Conservation (phyloP, 352 stramenopile species). For the Phytophthora capsici region DNA sequence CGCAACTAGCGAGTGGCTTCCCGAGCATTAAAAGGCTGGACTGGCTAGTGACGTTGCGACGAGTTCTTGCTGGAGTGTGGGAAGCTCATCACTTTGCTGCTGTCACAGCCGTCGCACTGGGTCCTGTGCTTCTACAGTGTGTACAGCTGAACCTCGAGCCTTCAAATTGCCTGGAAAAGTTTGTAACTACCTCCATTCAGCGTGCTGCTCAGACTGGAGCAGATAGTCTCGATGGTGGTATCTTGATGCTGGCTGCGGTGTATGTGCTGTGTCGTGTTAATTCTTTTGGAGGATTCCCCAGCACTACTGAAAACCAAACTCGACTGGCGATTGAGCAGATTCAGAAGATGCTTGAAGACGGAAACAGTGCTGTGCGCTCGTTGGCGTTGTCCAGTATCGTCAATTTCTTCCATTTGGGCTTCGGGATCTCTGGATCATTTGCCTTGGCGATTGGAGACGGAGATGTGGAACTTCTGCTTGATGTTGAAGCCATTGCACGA, state of each 20-base stretch:
- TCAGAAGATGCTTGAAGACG: constrained; percentile 13
- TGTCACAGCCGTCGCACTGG: constrained; percentile 43
- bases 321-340: constrained; percentile 24
- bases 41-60: constrained; percentile 54
- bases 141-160: constrained; percentile 37
- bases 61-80: constrained; percentile 44
- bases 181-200: constrained; percentile 40
- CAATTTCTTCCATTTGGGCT: constrained; percentile 37
- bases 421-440: constrained; percentile 26
- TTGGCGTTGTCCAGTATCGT: constrained; percentile 31
- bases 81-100: constrained; percentile 8
- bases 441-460: neutral
- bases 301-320: constrained; percentile 28
- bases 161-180: constrained; percentile 35
- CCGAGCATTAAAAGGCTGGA: constrained; percentile 34
- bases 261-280: constrained; percentile 37
- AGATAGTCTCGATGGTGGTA: constrained; percentile 19
- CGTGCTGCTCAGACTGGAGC: constrained; percentile 17
- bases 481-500: constrained; percentile 19
- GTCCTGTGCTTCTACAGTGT: constrained; percentile 49
- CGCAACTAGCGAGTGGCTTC: constrained; percentile 38
- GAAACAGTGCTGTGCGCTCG: constrained; percentile 2
- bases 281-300: constrained; percentile 28
- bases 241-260: constrained; percentile 35
- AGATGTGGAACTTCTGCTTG: constrained; percentile 31